Evolutionary conservation across 1,139 yeast species (phyloP), one percentile per base, ranked within the genome.

Genomic region (Wickerhamomyces sp.): DNA sequence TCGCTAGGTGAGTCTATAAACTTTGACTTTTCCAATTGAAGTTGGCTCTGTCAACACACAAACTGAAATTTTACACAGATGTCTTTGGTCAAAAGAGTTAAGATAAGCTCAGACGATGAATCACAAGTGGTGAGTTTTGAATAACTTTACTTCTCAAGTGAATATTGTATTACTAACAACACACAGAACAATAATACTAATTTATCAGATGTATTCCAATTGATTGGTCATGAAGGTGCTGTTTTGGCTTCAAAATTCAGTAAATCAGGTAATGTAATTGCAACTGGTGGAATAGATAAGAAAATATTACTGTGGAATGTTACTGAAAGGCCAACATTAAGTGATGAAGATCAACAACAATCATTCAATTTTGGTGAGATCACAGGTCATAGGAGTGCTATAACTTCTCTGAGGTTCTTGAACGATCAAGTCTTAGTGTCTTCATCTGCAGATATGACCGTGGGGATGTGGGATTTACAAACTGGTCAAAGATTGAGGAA

Each of bases 401-500:
- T 77, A 0, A 75, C 81, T 0, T 59, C 72, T 1, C 43, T 75
- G 8, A 50, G 57, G 18, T 77, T 83, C 83, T 35, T 56, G 4
- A 24, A 25, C 5, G 45, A 52, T 15, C 68, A 65, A 21, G 64
- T 62, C 20, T 16, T 76, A 1, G 64, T 63, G 2, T 59, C 75
- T 6, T 55, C 71, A 1, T 69, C 78, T 32, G 78, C 81, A 1
- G 84, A 78, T 45, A 47, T 61, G 3, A 64, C 76, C 0, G 54
- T 74, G 3, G 70, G 58, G 1, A 22, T 53, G 4, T 57, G 61
- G 60, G 58, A 55, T 36, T 27, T 68, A 0, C 64, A 59, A 19
- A 71, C 79, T 2, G 86, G 87, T 3, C 49, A 51, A 32, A 68
- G 82, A 41, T 41, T 72, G 12, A 60, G 81, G 28, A 79, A 74